Base-by-base conservation (phyloP, 2,329 filamentous ascomycete species). In the Cladobotryum protrusum region DNA sequence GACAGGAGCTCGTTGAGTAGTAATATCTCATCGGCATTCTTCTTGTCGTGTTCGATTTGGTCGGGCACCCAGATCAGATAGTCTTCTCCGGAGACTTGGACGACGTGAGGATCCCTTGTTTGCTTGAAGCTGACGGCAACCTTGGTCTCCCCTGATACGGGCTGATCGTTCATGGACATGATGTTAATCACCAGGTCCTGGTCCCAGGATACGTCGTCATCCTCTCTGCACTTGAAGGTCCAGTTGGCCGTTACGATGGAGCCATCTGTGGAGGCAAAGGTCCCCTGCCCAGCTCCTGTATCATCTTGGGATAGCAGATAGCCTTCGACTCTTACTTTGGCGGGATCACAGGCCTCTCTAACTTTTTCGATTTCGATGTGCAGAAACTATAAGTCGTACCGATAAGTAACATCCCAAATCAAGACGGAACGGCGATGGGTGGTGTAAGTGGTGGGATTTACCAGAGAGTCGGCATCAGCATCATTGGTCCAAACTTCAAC, bases 141-240 rank as follows among this genome's bases (percentile, higher is more conserved):
- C 18, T 42, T 47, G 29, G 48, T 47, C 37, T 47, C 47, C 24
- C 24, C 24, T 5, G 36, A 39, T 13, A 52, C 29, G 15, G 43
- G 19, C 34, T 50, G 43, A n/a, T 48, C 50, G 13, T 52, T 47
- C 5, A 52, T n/a, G 1, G 50, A 46, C 32, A 46, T 43, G 39
- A 52, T 45, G 8, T 45, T 51, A 24, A 52, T 24, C 4, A 18
- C 20, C 33, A 53, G 32, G 12, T 44, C 39, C 14, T 50, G 51
- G 13, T 48, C 51, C 48, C 48, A 50, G 15, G 48, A 43, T 29
- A 45, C 48, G 13, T 36, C 42, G 9, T 2, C 44, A 33, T 45
- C 14, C 19, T 53, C 48, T 14, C n/a, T 42, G 49, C 48, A 51
- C 11, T 35, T 45, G n/a, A 53, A 53, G 42, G 41, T 53, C 44